Conservation (phyloP, 1,284 basidiomycete species). For the Farysia itapuensis region DNA sequence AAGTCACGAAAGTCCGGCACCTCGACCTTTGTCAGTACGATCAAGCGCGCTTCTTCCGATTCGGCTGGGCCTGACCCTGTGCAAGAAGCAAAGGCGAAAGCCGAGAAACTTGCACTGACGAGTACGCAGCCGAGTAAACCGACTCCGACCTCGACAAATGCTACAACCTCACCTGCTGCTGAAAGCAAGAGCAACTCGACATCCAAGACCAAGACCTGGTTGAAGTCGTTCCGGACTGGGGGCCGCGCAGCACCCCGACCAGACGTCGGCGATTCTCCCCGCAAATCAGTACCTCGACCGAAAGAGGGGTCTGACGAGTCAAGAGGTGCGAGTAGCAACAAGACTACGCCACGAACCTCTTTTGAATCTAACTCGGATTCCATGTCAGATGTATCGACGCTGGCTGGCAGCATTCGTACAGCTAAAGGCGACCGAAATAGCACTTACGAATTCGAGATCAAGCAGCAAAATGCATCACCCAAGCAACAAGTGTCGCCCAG, state of each 20-base stretch:
- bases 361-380: conserved; percentile 28
- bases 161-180: conserved; percentile 1
- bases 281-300: not conserved
- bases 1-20: conserved; percentile 21
- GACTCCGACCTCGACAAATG: not conserved
- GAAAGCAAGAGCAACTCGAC: conserved; percentile 27
- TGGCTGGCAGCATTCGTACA: conserved; percentile 23
- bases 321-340: conserved; percentile 18
- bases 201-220: conserved; percentile 51
- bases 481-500: not conserved
- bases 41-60: conserved; percentile 45
- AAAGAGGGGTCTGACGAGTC: conserved; percentile 42
- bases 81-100: conserved; percentile 32
- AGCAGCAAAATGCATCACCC: conserved; percentile 13
- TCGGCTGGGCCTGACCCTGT: conserved; percentile 4
- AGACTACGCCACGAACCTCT: conserved; percentile 24
- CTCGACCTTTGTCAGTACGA: conserved; percentile 53
- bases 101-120: conserved; percentile 33
- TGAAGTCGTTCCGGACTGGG: conserved; percentile 42
- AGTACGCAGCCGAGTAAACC: too few relatives aligned
- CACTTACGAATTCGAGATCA: conserved; percentile 34
- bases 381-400: conserved; percentile 35
- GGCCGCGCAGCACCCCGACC: not conserved
- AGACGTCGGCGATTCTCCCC: not conserved
- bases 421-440: conserved; percentile 4